Conservation (phyloP, 768 basidiomycete genomes). For the Nidula microcarpa region DNA sequence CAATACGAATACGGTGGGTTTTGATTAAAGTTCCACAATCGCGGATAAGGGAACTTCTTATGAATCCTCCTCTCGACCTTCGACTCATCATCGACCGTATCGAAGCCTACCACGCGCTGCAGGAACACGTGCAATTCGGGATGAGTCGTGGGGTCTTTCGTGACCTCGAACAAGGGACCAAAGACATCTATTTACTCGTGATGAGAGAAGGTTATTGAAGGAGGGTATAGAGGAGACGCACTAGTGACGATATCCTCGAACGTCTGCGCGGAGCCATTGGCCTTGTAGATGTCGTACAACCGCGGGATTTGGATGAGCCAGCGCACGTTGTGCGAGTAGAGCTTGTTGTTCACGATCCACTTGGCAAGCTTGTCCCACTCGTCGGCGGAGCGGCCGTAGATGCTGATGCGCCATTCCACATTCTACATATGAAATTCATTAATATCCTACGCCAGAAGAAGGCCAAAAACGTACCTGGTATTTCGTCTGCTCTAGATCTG, state of each 20-base stretch:
- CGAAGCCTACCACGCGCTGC: conserved; percentile 94
- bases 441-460: neutral
- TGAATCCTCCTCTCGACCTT: conserved; percentile 90
- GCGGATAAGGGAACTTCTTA: conserved; percentile 91
- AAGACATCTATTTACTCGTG: conserved; percentile 68
- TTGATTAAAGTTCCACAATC: conserved; percentile 83
- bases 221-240: conserved; percentile 33
- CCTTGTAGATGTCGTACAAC: conserved; percentile 93
- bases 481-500: conserved; percentile 85
- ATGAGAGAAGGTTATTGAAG: neutral
- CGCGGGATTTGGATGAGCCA: conserved; percentile 98
- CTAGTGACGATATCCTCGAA: conserved; percentile 92
- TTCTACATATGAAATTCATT: conserved; percentile 43
- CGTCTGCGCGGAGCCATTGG: conserved; percentile 74
- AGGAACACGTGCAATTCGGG: conserved; percentile 95
- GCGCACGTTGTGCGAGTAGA: conserved; percentile 94
- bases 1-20: conserved; percentile 97
- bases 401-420: conserved; percentile 95
- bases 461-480: conserved; percentile 66
- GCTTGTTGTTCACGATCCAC: conserved; percentile 93
- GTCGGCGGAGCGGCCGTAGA: conserved; percentile 77
- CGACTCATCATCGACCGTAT: conserved; percentile 98
- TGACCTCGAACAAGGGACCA: conserved; percentile 92
- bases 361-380: conserved; percentile 99
- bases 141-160: conserved; percentile 82